Percentiles rank a stretch among this genome's conserved stretches.
phyloP scores from a whole-genome alignment of 2,329 filamentous ascomycete species.

The Aspergillus fijiensis region DNA sequence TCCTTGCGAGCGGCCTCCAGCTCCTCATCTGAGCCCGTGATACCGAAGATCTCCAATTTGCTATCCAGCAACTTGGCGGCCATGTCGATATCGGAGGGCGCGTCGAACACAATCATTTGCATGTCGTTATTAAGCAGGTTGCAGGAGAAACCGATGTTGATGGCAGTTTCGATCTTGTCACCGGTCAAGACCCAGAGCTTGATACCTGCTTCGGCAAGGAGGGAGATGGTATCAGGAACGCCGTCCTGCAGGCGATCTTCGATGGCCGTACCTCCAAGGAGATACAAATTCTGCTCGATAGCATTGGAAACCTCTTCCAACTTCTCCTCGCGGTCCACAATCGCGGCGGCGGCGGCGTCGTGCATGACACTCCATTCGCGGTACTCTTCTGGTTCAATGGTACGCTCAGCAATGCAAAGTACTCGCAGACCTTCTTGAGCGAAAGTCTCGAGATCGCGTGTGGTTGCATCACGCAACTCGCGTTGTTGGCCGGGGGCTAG shows the following conservation, averaged over 20 bases:
- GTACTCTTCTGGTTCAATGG: not conserved
- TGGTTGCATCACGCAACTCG: not conserved
- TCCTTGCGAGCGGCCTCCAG: slow-evolving; percentile 2
- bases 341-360: slow-evolving; percentile 5
- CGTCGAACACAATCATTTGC: slow-evolving; percentile 34
- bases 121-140: slow-evolving; percentile 4
- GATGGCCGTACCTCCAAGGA: slow-evolving; percentile 55
- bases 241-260: slow-evolving; percentile 69
- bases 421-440: slow-evolving; percentile 7
- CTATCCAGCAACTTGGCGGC: slow-evolving; percentile 4
- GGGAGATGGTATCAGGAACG: slow-evolving; percentile 3
- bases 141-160: slow-evolving; percentile 93
- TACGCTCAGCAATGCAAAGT: slow-evolving; percentile 3
- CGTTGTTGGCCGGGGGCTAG: slow-evolving; percentile 5
- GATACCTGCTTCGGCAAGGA: slow-evolving; percentile 71
- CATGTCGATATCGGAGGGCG: slow-evolving; percentile 1
- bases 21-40: slow-evolving; percentile 7
- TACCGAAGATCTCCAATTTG: slow-evolving; percentile 3
- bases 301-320: slow-evolving; percentile 1
- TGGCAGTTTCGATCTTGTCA: slow-evolving; percentile 97
- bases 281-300: slow-evolving; percentile 2
- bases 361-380: slow-evolving; percentile 6
- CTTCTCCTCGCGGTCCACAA: slow-evolving; percentile 6
- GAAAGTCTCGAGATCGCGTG: slow-evolving; percentile 2
- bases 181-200: slow-evolving; percentile 98